Base-by-base conservation (phyloP, 1,139 yeast species). In the Kodamaea derodonti region DNA sequence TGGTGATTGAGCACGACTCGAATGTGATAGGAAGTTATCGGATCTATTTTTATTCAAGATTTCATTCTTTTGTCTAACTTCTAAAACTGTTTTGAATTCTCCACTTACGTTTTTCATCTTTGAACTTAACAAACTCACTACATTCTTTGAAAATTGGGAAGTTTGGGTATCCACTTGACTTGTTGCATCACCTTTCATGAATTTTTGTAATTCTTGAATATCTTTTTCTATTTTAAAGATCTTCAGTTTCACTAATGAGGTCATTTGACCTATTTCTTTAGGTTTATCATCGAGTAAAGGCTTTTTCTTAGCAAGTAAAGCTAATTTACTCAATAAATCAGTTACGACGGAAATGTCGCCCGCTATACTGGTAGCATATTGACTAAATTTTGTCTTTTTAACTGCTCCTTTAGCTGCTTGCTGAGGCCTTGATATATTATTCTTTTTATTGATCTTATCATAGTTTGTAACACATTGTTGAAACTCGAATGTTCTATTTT, bases 271-370 rank as follows among this genome's bases (percentile, higher is more conserved):
- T 42, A 94, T 86, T 55, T 92, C 98, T 20, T 85, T 81, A 1
- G 98, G 97, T 47, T 84, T 81, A 58, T 94, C 98, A 54, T 90
- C 96, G 50, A 92, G 86, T 52, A 92, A 62, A n/a, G 97, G 95
- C 56, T 88, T 90, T 48, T 90, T 69, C 56, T 84, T 86, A 8
- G 98, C 97, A 43, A 92, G 60, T 30, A 77, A 50, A 1, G 98
- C 96, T 33, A 92, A 69, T 48, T 88, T 82, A 32, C 84, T 79
- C 40, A 94, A 69, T 50, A 88, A 69, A 38, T 80, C 88, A 2
- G 97, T 90, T n/a, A 94, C 87, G 40, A 80, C 82, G 13, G 88
- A 83, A 37, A 92, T 87, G 51, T 92, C 97, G 50, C 80, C 83
- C 33, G 97, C 97, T 29, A 92, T 86, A 18, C 69, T 63, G 24